A percentile compares a stretch with the other conserved stretches of the same genome.
Conservation (phyloP, 352 stramenopile species). For the Pythium sukuiense region DNA sequence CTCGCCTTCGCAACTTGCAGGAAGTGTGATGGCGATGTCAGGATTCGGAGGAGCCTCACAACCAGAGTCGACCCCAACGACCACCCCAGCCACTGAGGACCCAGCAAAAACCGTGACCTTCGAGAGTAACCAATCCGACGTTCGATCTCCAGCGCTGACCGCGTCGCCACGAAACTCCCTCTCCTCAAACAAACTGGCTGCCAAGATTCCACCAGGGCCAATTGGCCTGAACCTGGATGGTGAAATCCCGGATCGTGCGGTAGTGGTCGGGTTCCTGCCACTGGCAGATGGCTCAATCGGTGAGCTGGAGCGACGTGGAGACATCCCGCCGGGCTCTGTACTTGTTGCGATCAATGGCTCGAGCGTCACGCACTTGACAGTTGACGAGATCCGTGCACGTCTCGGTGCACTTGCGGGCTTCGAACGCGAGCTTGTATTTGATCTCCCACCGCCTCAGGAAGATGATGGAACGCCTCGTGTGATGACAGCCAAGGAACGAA, state of each 20-base stretch:
- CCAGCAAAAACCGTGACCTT: neutral
- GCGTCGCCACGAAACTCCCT: constrained; percentile 17
- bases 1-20: constrained; percentile 24
- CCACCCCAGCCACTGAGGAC: neutral
- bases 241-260: constrained; percentile 39
- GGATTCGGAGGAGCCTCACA: constrained; percentile 6
- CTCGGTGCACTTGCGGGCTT: constrained; percentile 41
- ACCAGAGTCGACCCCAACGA: neutral
- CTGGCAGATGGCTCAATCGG: constrained; percentile 56
- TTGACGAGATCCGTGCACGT: constrained; percentile 40
- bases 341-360: constrained; percentile 70
- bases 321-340: constrained; percentile 50
- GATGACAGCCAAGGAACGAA: constrained; percentile 8
- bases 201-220: constrained; percentile 52
- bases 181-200: constrained; percentile 28
- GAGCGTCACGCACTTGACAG: constrained; percentile 47
- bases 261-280: constrained; percentile 67
- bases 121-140: neutral
- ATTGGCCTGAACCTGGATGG: constrained; percentile 70
- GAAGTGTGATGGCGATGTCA: constrained; percentile 18
- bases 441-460: constrained; percentile 29
- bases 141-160: constrained; percentile 26
- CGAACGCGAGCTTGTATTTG: constrained; percentile 50
- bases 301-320: constrained; percentile 51
- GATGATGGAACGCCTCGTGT: constrained; percentile 3